A percentile compares a stretch with the other conserved stretches of the same genome.
Conservation (phyloP, 2,329 filamentous ascomycete genomes). For the Pseudodiploospora longispora region DNA sequence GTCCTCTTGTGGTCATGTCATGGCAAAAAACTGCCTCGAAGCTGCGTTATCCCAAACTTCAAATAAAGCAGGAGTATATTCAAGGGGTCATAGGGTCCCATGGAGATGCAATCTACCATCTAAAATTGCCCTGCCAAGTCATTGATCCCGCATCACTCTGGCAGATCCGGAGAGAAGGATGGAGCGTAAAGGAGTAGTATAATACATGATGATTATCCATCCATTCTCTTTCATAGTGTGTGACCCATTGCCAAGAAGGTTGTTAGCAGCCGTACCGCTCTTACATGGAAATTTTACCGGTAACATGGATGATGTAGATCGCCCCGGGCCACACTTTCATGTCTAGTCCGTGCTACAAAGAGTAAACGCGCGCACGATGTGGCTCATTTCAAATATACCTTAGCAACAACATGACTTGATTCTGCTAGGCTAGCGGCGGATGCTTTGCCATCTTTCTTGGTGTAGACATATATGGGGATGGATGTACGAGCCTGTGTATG, state of each 20-base stretch:
- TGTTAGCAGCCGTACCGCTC: background rate
- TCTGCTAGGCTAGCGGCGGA: too few species aligned
- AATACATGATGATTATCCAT: background rate
- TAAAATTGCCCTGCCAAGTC: slow-evolving; percentile 22
- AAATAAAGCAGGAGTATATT: slow-evolving; percentile 2
- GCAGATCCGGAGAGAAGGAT: slow-evolving; percentile 21
- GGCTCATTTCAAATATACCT: too few species aligned
- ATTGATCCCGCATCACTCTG: slow-evolving; percentile 23
- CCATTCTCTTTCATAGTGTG: background rate
- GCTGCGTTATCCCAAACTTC: slow-evolving; percentile 11
- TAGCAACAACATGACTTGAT: too few species aligned
- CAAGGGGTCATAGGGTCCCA: slow-evolving; percentile 14
- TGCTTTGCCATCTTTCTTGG: too few species aligned
- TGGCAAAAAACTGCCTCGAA: slow-evolving; percentile 9
- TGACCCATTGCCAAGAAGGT: background rate
- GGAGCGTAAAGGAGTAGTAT: background rate
- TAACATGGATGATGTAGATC: too few species aligned
- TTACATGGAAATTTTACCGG: too few species aligned
- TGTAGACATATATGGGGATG: too few species aligned
- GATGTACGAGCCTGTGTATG: too few species aligned
- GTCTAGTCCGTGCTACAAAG: too few species aligned
- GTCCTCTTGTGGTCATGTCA: slow-evolving; percentile 14
- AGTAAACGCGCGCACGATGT: too few species aligned
- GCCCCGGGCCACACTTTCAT: too few species aligned
- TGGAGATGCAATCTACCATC: slow-evolving; percentile 24